Percentiles rank a stretch among this genome's conserved stretches.
Conservation (phyloP, 768 basidiomycete species). For the Pholiota conissans region DNA sequence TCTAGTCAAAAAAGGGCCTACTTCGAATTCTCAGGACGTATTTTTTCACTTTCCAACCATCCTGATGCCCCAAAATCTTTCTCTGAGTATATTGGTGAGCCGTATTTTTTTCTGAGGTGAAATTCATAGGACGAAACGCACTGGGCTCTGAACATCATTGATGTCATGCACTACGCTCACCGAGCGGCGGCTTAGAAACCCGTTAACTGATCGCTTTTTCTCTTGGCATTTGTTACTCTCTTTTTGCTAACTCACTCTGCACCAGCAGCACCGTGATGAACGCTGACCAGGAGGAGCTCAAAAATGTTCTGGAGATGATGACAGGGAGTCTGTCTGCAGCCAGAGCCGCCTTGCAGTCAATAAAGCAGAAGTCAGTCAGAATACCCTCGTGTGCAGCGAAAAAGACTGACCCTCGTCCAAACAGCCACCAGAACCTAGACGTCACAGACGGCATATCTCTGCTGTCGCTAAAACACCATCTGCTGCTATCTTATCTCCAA, state of each 20-base stretch:
- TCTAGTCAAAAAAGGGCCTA: constrained; percentile 1
- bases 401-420: constrained; percentile 13
- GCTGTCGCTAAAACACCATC: constrained; percentile 82
- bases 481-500: constrained; percentile 84
- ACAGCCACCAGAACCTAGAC: constrained; percentile 37
- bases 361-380: constrained; percentile 54
- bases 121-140: constrained; percentile 49
- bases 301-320: constrained; percentile 52
- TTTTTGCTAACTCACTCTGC: constrained; percentile 4
- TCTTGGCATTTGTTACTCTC: constrained; percentile 5
- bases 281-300: constrained; percentile 24
- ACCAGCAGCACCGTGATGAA: constrained; percentile 20
- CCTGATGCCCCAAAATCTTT: background rate
- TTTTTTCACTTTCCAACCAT: background rate
- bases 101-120: constrained; percentile 3
- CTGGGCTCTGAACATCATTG: constrained; percentile 56
- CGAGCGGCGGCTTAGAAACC: constrained; percentile 56
- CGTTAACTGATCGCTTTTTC: constrained; percentile 41
- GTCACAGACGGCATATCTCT: constrained; percentile 86
- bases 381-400: background rate
- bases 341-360: constrained; percentile 51
- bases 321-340: constrained; percentile 60
- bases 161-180: constrained; percentile 48
- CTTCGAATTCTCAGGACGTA: background rate
- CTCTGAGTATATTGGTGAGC: constrained; percentile 3